phyloP scores from a whole-genome alignment of 1,284 basidiomycete species.

The Coniferiporia weirii region DNA sequence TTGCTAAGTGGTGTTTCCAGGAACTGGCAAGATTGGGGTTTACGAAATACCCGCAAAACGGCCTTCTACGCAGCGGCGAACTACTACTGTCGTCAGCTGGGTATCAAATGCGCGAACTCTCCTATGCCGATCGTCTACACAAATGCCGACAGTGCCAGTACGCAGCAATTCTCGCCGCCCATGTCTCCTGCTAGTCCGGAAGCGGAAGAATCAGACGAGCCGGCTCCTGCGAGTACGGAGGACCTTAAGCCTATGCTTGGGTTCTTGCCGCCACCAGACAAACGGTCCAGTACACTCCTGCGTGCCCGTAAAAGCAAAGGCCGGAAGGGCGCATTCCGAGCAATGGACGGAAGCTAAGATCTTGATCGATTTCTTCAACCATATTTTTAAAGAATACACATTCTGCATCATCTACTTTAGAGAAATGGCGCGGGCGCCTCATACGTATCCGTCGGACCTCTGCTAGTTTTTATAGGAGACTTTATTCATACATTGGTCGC shows the following conservation, averaged over 20 bases:
- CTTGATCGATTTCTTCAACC: no score
- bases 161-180: background rate
- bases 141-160: constrained; percentile 10
- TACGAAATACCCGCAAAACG: constrained; percentile 54
- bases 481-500: no score
- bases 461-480: no score
- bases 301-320: constrained; percentile 20
- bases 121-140: constrained; percentile 52
- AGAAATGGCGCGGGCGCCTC: no score
- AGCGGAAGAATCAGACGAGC: constrained; percentile 17
- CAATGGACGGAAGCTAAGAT: background rate
- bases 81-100: constrained; percentile 62
- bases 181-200: constrained; percentile 10
- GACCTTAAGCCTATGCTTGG: constrained; percentile 38
- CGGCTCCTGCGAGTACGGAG: constrained; percentile 21
- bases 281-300: constrained; percentile 8
- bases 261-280: constrained; percentile 43
- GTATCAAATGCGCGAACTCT: constrained; percentile 54
- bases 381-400: no score
- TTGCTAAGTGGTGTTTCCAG: constrained; percentile 1
- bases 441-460: no score
- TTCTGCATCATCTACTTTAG: no score
- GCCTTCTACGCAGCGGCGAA: constrained; percentile 74
- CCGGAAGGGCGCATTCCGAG: constrained; percentile 8
- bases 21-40: constrained; percentile 55